phyloP scores from a whole-genome alignment of 345 rosid species.

The Reutealis trisperma region DNA sequence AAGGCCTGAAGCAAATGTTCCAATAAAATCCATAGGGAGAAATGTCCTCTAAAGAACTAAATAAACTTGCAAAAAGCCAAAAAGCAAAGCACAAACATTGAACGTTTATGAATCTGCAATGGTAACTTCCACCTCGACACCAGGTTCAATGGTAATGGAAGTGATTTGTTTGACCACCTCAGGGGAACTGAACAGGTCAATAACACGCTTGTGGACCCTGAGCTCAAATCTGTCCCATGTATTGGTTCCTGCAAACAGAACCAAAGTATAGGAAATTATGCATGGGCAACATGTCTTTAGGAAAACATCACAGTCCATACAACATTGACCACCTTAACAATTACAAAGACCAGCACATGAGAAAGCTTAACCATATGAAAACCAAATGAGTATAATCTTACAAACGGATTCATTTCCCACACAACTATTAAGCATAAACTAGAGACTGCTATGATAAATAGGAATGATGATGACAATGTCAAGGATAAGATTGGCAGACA shows the following conservation, averaged over 20 bases:
- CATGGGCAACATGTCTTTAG: background rate
- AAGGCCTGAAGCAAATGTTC: background rate
- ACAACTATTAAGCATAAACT: too few relatives aligned
- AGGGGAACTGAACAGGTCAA: constrained; percentile 64
- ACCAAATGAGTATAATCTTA: background rate
- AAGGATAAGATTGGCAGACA: too few relatives aligned
- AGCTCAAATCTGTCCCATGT: constrained; percentile 67
- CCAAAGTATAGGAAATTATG: background rate
- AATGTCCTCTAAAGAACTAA: constrained; percentile 1
- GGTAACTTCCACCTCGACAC: constrained; percentile 66
- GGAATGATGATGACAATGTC: too few relatives aligned
- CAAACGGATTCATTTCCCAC: too few relatives aligned
- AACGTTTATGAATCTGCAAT: constrained; percentile 40
- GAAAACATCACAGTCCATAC: background rate
- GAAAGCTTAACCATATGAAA: background rate
- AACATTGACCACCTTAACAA: background rate
- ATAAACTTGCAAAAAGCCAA: background rate
- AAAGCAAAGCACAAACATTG: background rate
- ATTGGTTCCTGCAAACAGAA: constrained; percentile 47
- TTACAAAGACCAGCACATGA: background rate
- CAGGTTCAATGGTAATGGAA: constrained; percentile 64
- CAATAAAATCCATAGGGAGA: background rate
- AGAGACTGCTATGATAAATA: too few relatives aligned
- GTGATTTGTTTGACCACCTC: constrained; percentile 71
- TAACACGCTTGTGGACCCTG: constrained; percentile 61